These are phyloP conservation scores for Trichoderma guizhouense DNA, from an alignment of 2,329 filamentous ascomycete genomes.

Conservation along the genomic window DNA sequence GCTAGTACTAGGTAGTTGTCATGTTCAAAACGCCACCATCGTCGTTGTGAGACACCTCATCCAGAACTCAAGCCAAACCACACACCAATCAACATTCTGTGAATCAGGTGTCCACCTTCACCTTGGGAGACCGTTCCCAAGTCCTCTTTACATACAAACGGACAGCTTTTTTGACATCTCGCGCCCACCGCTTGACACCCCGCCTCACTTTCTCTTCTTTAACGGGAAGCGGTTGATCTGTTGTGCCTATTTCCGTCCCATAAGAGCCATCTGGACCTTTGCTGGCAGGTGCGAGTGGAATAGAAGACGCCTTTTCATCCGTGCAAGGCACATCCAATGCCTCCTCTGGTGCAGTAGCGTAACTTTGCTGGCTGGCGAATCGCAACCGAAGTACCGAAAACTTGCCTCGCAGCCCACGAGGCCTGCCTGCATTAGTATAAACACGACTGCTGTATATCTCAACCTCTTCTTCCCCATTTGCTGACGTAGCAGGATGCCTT, in stretches of 20 bases:
- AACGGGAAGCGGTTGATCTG: conserved; percentile 14
- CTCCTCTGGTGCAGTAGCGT: background rate
- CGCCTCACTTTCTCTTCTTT: conserved; percentile 25
- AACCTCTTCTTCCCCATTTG: conserved; percentile 14
- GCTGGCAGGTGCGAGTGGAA: background rate
- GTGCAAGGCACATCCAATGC: background rate
- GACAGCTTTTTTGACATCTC: conserved; percentile 32
- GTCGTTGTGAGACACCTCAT: background rate
- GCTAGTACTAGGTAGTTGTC: background rate
- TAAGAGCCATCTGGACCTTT: background rate
- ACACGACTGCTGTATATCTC: conserved; percentile 19
- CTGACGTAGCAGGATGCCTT: conserved; percentile 18
- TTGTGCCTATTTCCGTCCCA: background rate
- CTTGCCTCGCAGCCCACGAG: conserved; percentile 28
- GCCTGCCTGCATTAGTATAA: background rate
- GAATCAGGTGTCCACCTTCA: conserved; percentile 20
- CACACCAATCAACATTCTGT: background rate
- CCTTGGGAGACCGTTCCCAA: conserved; percentile 30
- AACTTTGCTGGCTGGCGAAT: conserved; percentile 19
- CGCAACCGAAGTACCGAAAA: conserved; percentile 31
- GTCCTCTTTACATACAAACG: conserved; percentile 33
- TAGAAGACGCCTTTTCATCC: background rate
- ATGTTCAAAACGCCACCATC: conserved; percentile 15
- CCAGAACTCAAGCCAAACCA: background rate
- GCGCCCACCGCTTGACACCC: conserved; percentile 35